Evolutionary conservation across 1,284 basidiomycete species (phyloP).

Genomic region (Ustilago nuda): DNA sequence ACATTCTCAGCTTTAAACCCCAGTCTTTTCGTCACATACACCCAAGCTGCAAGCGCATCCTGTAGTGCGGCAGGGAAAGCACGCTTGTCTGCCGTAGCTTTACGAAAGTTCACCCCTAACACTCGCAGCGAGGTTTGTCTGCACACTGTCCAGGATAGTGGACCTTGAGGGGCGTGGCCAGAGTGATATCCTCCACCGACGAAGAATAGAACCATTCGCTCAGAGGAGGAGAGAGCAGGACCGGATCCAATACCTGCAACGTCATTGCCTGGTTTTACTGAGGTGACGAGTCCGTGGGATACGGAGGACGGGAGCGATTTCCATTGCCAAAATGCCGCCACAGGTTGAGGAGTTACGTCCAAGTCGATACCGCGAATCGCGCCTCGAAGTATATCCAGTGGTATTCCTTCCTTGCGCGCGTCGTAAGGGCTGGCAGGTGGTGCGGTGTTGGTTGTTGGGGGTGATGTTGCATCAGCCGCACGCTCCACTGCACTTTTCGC

Average conservation of each 20-base stretch:
- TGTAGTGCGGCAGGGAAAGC: slow-evolving; percentile 35
- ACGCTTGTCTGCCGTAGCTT: slow-evolving; percentile 14
- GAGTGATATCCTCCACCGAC: slow-evolving; percentile 44
- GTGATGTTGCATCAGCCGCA: slow-evolving; percentile 14
- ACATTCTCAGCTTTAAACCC: slow-evolving; percentile 30
- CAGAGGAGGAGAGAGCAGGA: slow-evolving; percentile 10
- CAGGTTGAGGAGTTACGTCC: slow-evolving; percentile 5
- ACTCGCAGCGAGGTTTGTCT: slow-evolving; percentile 36
- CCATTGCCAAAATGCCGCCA: slow-evolving; percentile 40
- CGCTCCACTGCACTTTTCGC: slow-evolving; percentile 7
- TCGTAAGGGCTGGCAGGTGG: slow-evolving; percentile 16
- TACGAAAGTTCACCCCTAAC: slow-evolving; percentile 38
- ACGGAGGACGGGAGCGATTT: slow-evolving; percentile 29
- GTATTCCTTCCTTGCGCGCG: slow-evolving; percentile 2
- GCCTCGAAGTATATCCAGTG: slow-evolving; percentile 21
- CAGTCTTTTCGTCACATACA: slow-evolving; percentile 37
- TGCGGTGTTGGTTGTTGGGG: slow-evolving; percentile 2
- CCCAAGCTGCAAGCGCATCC: slow-evolving; percentile 39
- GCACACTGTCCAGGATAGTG: slow-evolving; percentile 33
- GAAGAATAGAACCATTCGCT: slow-evolving; percentile 41
- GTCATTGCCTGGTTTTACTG: slow-evolving; percentile 38
- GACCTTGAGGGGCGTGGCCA: slow-evolving; percentile 23
- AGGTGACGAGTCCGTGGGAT: slow-evolving; percentile 13
- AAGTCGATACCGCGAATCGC: slow-evolving; percentile 9
- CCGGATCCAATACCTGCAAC: slow-evolving; percentile 26